Evolutionary conservation across 306 rosid species (phyloP).

Genomic region (Quercus cerris): DNA sequence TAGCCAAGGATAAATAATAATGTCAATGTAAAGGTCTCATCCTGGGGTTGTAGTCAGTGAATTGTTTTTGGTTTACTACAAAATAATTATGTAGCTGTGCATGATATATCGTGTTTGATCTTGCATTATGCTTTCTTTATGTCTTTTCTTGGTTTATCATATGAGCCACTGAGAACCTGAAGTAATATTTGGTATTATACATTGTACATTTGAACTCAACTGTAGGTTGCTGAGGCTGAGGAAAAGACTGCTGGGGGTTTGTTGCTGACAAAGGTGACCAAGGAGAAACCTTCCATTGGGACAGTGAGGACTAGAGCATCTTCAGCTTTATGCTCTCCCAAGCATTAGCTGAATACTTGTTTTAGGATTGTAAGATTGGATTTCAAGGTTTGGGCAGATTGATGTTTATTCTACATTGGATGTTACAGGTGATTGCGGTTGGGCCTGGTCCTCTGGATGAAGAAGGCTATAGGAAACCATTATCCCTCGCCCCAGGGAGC

Average conservation of each 20-base stretch:
- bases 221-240: constrained; percentile 82
- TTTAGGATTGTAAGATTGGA: background rate
- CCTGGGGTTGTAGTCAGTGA: too few species aligned
- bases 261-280: constrained; percentile 74
- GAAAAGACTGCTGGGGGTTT: constrained; percentile 87
- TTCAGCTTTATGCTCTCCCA: background rate
- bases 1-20: too few species aligned
- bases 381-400: background rate
- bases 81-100: too few species aligned
- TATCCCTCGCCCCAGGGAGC: constrained; percentile 47
- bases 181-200: background rate
- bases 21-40: too few species aligned
- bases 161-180: background rate
- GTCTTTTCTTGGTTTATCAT: background rate
- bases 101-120: too few species aligned
- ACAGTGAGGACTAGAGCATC: constrained; percentile 36
- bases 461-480: constrained; percentile 67
- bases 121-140: too few species aligned
- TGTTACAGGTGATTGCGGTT: constrained; percentile 68
- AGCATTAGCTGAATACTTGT: background rate
- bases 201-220: background rate
- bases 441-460: constrained; percentile 83
- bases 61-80: too few species aligned
- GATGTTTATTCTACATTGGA: background rate
- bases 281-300: constrained; percentile 89